phyloP scores from a whole-genome alignment of 1,139 yeast genomes.

The Spathaspora sp. region DNA sequence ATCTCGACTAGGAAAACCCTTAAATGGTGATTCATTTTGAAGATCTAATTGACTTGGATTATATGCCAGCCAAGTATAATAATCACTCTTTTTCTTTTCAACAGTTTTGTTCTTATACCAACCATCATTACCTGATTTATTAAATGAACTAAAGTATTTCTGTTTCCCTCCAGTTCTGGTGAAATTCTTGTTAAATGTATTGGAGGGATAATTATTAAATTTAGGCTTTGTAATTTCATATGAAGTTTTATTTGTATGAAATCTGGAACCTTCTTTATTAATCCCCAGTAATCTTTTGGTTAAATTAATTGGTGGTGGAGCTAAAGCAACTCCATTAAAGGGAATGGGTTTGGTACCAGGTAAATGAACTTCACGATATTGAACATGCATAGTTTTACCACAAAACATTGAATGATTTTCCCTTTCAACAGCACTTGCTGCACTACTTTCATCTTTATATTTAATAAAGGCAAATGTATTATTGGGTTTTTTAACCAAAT shows the following conservation, averaged over 20 bases:
- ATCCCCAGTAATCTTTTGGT: constrained; percentile 30
- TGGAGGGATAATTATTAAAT: constrained; percentile 16
- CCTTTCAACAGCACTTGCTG: constrained; percentile 78
- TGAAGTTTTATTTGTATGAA: constrained; percentile 1
- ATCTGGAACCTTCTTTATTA: constrained; percentile 5
- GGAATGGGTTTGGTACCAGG: constrained; percentile 1
- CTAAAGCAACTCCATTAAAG: constrained; percentile 45
- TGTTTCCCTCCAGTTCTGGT: constrained; percentile 1
- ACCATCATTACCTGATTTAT: not conserved
- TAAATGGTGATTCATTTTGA: constrained; percentile 6
- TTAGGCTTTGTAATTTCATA: constrained; percentile 11
- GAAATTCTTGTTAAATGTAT: constrained; percentile 12
- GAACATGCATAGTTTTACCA: constrained; percentile 79
- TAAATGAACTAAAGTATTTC: not conserved
- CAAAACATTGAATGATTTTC: constrained; percentile 78
- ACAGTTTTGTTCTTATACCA: not conserved
- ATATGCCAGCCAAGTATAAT: constrained; percentile 10
- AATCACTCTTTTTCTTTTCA: constrained; percentile 2
- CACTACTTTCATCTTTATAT: constrained; percentile 64
- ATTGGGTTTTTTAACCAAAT: constrained; percentile 49
- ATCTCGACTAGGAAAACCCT: constrained; percentile 1
- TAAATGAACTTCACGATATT: constrained; percentile 62
- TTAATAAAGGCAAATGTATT: constrained; percentile 73
- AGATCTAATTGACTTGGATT: constrained; percentile 10
- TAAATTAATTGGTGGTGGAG: constrained; percentile 75